These are phyloP conservation scores for Lactarius hatsudake DNA, from an alignment of 768 basidiomycete genomes.

Conservation along the genomic window DNA sequence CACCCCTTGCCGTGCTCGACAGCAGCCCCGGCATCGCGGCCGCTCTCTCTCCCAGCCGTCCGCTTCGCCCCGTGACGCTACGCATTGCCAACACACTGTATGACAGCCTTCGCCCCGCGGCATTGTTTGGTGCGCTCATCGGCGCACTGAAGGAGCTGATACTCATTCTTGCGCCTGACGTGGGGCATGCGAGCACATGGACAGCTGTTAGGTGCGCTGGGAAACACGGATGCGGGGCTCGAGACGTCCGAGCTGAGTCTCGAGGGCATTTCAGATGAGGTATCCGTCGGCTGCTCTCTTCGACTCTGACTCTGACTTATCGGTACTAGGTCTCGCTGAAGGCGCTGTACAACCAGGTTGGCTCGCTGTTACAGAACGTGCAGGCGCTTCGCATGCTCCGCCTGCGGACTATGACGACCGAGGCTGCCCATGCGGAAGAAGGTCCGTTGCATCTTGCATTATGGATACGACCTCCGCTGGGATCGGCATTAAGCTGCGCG, in stretches of 20 bases:
- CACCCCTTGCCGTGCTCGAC: constrained; percentile 14
- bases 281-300: constrained; percentile 5
- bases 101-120: constrained; percentile 36
- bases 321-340: constrained; percentile 18
- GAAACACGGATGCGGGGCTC: constrained; percentile 30
- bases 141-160: constrained; percentile 25
- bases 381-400: background rate
- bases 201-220: constrained; percentile 33
- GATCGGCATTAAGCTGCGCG: too few species aligned
- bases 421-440: too few species aligned
- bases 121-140: constrained; percentile 31
- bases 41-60: constrained; percentile 31
- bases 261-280: constrained; percentile 34
- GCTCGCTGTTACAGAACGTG: constrained; percentile 30
- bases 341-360: constrained; percentile 34
- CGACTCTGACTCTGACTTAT: background rate
- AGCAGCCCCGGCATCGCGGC: constrained; percentile 28
- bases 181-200: constrained; percentile 35
- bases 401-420: too few species aligned
- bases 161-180: constrained; percentile 23
- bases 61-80: constrained; percentile 30
- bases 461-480: too few species aligned
- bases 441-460: too few species aligned
- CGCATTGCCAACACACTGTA: constrained; percentile 35
- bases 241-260: constrained; percentile 26